Evolutionary conservation across 2,329 filamentous ascomycete genomes (phyloP).

Genomic region (Epichloe amarillans): DNA sequence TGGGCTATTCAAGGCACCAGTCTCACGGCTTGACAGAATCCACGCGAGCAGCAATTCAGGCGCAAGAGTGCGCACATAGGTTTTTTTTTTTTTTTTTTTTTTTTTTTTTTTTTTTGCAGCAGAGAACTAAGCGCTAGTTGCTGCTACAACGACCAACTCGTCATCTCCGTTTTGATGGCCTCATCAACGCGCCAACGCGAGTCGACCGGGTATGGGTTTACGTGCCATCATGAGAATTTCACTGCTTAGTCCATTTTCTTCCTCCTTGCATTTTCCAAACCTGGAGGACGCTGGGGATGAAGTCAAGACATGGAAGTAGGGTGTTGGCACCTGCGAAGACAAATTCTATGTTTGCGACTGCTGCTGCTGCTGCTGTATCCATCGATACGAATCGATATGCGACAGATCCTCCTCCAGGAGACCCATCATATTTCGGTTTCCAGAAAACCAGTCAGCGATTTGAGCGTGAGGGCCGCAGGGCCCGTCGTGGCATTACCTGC

Average conservation of each 20-base stretch:
- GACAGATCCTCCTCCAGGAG: slow-evolving; percentile 48
- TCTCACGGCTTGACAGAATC: no score
- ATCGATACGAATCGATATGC: slow-evolving; percentile 26
- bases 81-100: no score
- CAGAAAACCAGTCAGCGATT: slow-evolving; percentile 52
- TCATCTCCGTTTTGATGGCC: neutral
- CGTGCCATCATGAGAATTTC: neutral
- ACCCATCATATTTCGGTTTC: slow-evolving; percentile 51
- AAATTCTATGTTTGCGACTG: slow-evolving; percentile 1
- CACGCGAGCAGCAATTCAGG: no score
- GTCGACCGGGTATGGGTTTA: neutral
- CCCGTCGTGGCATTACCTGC: slow-evolving; percentile 8
- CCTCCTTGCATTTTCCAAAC: neutral
- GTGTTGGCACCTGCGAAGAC: neutral
- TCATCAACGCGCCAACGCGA: neutral
- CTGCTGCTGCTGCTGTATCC: slow-evolving; percentile 15
- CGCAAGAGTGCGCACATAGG: neutral
- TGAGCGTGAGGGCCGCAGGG: slow-evolving; percentile 24
- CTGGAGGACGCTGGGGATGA: neutral
- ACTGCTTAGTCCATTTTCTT: neutral
- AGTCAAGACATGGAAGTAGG: neutral
- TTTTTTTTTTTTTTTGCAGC: no score
- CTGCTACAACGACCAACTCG: neutral
- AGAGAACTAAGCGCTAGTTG: neutral
- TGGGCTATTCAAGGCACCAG: neutral